These are phyloP conservation scores for Zoysia matrella DNA, from an alignment of 202 grass and related monocot genomes.

Conservation along the genomic window DNA sequence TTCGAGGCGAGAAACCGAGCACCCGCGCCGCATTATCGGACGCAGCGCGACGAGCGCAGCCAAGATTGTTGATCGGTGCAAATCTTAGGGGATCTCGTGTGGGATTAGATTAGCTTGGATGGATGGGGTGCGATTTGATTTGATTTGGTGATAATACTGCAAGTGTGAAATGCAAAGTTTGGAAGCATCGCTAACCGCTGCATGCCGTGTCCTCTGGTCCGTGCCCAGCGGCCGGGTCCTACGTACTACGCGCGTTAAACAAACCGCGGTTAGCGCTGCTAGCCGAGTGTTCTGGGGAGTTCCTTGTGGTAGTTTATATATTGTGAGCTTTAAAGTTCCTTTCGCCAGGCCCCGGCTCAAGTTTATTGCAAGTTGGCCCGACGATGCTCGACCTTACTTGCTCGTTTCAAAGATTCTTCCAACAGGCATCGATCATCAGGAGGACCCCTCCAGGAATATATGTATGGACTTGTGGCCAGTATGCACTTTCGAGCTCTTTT, in stretches of 20 bases:
- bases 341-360: neutral
- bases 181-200: constrained; percentile 45
- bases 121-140: neutral
- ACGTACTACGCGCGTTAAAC: constrained; percentile 29
- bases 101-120: neutral
- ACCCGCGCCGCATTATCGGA: constrained; percentile 20
- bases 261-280: constrained; percentile 16
- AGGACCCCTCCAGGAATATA: neutral
- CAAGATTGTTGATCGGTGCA: constrained; percentile 34
- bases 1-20: constrained; percentile 13
- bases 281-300: neutral
- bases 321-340: neutral
- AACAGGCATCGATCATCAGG: constrained; percentile 19
- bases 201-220: constrained; percentile 23
- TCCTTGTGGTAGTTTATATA: constrained; percentile 3
- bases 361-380: constrained; percentile 44
- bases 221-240: neutral
- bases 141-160: constrained; percentile 4
- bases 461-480: neutral
- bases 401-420: constrained; percentile 44
- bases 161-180: constrained; percentile 51
- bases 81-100: constrained; percentile 34
- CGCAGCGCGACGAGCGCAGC: neutral
- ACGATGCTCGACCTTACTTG: constrained; percentile 30
- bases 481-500: neutral